Conservation (phyloP, 768 basidiomycete genomes). For the Amanita polypyramis region DNA sequence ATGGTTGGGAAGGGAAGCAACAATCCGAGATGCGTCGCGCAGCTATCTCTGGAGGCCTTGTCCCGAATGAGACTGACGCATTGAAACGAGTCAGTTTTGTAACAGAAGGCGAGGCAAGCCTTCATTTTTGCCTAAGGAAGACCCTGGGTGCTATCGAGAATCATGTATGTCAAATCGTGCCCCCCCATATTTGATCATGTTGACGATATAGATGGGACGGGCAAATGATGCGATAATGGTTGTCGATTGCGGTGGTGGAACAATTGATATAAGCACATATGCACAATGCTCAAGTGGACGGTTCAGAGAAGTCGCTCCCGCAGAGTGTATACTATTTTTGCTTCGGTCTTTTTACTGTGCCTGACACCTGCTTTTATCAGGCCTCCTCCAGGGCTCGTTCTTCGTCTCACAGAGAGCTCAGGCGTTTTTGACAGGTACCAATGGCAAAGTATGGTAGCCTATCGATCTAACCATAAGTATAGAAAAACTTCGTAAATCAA, state of each 20-base stretch:
- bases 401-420: background rate
- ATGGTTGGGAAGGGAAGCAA: no score
- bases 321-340: background rate
- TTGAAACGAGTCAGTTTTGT: conserved; percentile 30
- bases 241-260: no score
- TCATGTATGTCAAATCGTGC: no score
- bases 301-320: conserved; percentile 1
- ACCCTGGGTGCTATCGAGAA: no score
- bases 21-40: conserved; percentile 41
- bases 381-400: background rate
- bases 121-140: no score
- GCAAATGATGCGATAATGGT: background rate
- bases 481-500: background rate
- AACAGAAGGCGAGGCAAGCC: no score
- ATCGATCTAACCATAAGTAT: background rate
- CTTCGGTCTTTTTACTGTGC: background rate
- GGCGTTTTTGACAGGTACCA: background rate
- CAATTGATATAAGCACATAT: no score
- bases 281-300: background rate
- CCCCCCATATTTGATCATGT: no score
- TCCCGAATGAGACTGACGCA: conserved; percentile 20
- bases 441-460: no score
- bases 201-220: conserved; percentile 29
- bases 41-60: conserved; percentile 34
- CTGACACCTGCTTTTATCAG: background rate